Base-by-base conservation (phyloP, 2,329 filamentous ascomycete species). In the Shiraia bambusicola region DNA sequence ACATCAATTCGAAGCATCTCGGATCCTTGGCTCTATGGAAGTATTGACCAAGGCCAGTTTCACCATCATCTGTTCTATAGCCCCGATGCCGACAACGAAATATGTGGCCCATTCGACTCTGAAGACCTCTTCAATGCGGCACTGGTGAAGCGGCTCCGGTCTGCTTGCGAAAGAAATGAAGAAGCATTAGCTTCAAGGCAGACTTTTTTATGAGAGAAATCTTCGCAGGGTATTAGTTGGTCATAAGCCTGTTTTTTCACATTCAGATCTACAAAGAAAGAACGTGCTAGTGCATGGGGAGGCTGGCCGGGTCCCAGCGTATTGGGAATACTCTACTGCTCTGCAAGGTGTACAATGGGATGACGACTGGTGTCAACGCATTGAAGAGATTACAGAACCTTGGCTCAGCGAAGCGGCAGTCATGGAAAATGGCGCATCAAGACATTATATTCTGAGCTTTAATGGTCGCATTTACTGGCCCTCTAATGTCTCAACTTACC, bases 191-290 rank as follows among this genome's bases (percentile, higher is more conserved):
- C 28, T 33, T 34, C 15, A 48, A 34, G 24, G 45, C 32, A 22
- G 34, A 41, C 17, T 48, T 48, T 15, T 48, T n/a, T n/a, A 48
- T 34, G 33, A 40, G 36, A 43, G 28, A 41, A 34, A 48, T 34
- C 37, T 48, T 12, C 32, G 35, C 15, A 44, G 16, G 12, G 15
- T 38, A 34, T 36, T 46, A 39, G 34, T 26, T 33, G 33, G 37
- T 34, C 30, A 40, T 22, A 34, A 34, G 24, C 37, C 30, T 34
- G 14, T 40, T 34, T 34, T 39, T 16, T 35, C 45, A 19, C 45
- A 49, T 33, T 49, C 41, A 22, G 45, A 49, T 36, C 41, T 49
- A 19, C 41, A 42, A 35, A 34, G 45, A 26, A 49, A 49, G 36
- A 49, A 45, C 34, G 40, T 49, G 10, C 9, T 45, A 16, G 19